phyloP scores from a whole-genome alignment of 176 grass and related monocot species.

The Zizania latifolia region DNA sequence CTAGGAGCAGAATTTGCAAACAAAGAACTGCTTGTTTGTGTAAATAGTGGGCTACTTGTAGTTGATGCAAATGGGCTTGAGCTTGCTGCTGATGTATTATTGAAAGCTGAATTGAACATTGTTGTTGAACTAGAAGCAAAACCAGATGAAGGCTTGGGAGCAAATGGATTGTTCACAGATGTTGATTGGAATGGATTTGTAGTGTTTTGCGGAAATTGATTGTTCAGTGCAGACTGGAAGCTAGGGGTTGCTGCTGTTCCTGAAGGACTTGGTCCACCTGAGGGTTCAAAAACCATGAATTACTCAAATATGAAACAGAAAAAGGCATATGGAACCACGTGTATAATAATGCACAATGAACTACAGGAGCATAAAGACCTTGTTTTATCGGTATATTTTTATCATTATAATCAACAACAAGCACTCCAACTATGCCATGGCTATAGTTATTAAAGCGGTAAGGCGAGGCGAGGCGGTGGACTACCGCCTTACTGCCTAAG shows the following conservation, averaged over 20 bases:
- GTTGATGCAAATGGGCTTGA: constrained; percentile 35
- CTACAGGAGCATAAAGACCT: background rate
- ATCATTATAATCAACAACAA: background rate
- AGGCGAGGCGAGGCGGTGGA: too few species aligned
- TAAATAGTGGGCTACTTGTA: constrained; percentile 41
- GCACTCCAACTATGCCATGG: constrained; percentile 1
- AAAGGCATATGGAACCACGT: constrained; percentile 23
- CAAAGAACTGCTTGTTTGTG: constrained; percentile 39
- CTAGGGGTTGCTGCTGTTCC: constrained; percentile 27
- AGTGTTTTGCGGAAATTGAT: constrained; percentile 20
- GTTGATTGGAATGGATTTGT: constrained; percentile 40
- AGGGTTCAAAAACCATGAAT: constrained; percentile 26
- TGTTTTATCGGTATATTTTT: background rate
- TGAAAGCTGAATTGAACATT: constrained; percentile 21
- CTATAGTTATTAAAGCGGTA: too few species aligned
- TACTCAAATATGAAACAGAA: background rate
- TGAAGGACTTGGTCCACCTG: constrained; percentile 75
- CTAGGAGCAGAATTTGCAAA: constrained; percentile 40
- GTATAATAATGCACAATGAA: constrained; percentile 25
- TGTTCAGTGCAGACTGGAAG: constrained; percentile 12
- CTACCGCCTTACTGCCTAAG: too few species aligned
- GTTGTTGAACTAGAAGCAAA: constrained; percentile 42
- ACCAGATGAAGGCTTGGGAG: constrained; percentile 45
- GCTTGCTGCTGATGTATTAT: constrained; percentile 24
- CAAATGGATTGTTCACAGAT: constrained; percentile 47